A percentile compares a stretch with the other conserved stretches of the same genome.
Conservation (phyloP, 805 yeast genomes). For the Saccharomycopsis malanga region DNA sequence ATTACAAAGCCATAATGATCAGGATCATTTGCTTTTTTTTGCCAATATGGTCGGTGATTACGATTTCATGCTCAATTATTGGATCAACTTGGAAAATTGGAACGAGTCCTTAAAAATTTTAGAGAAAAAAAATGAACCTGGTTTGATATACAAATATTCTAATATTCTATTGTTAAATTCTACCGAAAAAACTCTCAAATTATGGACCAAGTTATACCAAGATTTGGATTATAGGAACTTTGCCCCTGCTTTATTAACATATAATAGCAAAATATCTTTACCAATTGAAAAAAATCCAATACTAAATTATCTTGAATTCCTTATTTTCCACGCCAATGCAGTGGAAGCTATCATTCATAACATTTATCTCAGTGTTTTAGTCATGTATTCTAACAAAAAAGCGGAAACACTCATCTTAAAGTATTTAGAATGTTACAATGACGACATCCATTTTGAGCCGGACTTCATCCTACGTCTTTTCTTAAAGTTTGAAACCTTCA, state of each 20-base stretch:
- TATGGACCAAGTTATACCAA: slow-evolving; percentile 59
- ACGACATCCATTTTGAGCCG: slow-evolving; percentile 47
- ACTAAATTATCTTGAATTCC: slow-evolving; percentile 52
- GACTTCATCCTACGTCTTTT: slow-evolving; percentile 74
- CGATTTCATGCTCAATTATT: slow-evolving; percentile 59
- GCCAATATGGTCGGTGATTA: slow-evolving; percentile 65
- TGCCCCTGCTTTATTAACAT: slow-evolving; percentile 69
- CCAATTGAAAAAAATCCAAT: slow-evolving; percentile 44
- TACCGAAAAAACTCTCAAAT: slow-evolving; percentile 63
- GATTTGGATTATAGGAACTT: slow-evolving; percentile 54
- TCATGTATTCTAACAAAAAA: slow-evolving; percentile 37
- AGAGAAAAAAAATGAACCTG: slow-evolving; percentile 40
- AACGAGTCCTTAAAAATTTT: slow-evolving; percentile 54
- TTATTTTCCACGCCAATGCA: slow-evolving; percentile 39
- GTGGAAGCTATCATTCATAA: slow-evolving; percentile 54
- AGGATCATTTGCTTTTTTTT: slow-evolving; percentile 54
- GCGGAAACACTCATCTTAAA: slow-evolving; percentile 44
- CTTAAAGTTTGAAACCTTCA: slow-evolving; percentile 46
- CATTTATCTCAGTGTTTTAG: slow-evolving; percentile 59
- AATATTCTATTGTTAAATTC: slow-evolving; percentile 59
- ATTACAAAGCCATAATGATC: slow-evolving; percentile 57
- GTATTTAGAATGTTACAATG: slow-evolving; percentile 36
- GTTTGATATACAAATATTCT: slow-evolving; percentile 57
- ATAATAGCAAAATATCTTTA: slow-evolving; percentile 39
- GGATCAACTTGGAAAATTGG: slow-evolving; percentile 71